These are phyloP conservation scores for Phytophthora europaea DNA, from an alignment of 352 stramenopile genomes.

Conservation along the genomic window DNA sequence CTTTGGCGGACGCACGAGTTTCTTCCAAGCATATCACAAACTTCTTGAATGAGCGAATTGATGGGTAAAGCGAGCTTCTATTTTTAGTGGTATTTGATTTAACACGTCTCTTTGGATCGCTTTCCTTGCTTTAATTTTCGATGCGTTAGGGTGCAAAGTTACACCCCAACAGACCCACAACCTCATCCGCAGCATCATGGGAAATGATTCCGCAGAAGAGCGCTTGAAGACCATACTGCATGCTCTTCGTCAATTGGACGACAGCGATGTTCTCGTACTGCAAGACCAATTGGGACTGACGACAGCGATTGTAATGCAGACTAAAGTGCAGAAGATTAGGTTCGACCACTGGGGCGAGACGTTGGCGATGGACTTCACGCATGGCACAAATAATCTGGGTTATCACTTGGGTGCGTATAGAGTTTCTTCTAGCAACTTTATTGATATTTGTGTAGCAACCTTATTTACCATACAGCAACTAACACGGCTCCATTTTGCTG, in stretches of 20 bases:
- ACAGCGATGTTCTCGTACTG: constrained; percentile 5
- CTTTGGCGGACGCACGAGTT: constrained; percentile 9
- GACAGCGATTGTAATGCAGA: no score
- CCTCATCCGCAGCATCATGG: constrained; percentile 21
- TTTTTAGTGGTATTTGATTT: no score
- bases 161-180: constrained; percentile 24
- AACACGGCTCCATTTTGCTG: no score
- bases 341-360: no score
- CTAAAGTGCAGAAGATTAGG: no score
- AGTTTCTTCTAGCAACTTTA: constrained; percentile 13
- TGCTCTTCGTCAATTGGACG: constrained; percentile 21
- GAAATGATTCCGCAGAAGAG: constrained; percentile 11
- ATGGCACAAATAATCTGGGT: no score
- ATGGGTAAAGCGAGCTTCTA: neutral
- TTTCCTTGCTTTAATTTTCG: no score
- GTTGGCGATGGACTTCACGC: no score
- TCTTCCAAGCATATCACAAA: constrained; percentile 7
- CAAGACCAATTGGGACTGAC: no score
- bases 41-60: constrained; percentile 21
- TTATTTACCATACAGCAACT: neutral
- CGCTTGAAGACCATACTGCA: constrained; percentile 21
- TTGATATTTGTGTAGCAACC: neutral
- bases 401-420: constrained; percentile 26
- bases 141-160: constrained; percentile 6
- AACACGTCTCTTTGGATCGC: no score